Percentiles rank a stretch among this genome's conserved stretches.
phyloP scores from a whole-genome alignment of 108 stramenopile species.

The Stephanodiscus minutulus region DNA sequence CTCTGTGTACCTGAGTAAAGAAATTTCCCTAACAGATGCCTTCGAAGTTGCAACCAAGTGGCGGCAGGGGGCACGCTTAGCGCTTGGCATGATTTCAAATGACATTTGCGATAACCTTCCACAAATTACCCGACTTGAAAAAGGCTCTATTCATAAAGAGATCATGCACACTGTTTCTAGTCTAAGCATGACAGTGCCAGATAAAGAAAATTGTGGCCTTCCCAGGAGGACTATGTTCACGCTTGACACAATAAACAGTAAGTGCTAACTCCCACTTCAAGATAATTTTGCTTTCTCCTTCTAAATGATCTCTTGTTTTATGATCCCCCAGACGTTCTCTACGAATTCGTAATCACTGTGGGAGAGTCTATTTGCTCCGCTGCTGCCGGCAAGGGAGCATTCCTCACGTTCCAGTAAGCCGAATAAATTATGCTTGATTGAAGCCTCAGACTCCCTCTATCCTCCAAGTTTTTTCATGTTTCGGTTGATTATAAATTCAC shows the following conservation, averaged over 20 bases:
- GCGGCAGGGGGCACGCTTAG: constrained; percentile 12
- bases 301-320: neutral
- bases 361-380: constrained; percentile 24
- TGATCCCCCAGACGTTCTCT: constrained; percentile 26
- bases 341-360: constrained; percentile 36
- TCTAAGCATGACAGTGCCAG: constrained; percentile 19
- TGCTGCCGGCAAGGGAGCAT: constrained; percentile 43
- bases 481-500: neutral
- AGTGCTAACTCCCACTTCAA: neutral
- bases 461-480: neutral
- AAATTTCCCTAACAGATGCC: constrained; percentile 12
- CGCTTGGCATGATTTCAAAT: neutral
- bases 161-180: constrained; percentile 25
- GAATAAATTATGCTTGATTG: neutral
- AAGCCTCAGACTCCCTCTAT: neutral
- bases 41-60: constrained; percentile 1
- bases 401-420: constrained; percentile 42
- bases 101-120: neutral
- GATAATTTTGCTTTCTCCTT: neutral
- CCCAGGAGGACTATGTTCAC: constrained; percentile 26
- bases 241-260: constrained; percentile 16
- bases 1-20: constrained; percentile 6
- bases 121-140: constrained; percentile 12
- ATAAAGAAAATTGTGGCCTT: constrained; percentile 25
- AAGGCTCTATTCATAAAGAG: neutral